Evolutionary conservation across 1,139 yeast species (phyloP).

Genomic region (Yamadazyma sp.): DNA sequence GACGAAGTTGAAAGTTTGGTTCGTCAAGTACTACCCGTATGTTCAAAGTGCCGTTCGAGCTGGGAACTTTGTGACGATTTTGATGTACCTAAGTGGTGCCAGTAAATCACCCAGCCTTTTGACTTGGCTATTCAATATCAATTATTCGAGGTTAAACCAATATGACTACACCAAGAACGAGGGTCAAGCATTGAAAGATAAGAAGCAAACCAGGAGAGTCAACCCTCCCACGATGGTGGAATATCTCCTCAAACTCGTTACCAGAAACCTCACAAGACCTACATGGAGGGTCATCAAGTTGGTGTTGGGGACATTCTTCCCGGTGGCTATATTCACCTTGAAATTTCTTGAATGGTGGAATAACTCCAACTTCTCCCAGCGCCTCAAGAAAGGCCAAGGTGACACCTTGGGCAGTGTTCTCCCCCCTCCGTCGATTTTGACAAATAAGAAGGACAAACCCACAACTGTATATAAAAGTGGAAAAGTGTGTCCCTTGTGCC

Average conservation of each 20-base stretch:
- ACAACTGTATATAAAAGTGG: conserved; percentile 30
- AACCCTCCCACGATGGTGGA: conserved; percentile 59
- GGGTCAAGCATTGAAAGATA: conserved; percentile 17
- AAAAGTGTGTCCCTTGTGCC: conserved; percentile 71
- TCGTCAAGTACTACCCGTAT: conserved; percentile 64
- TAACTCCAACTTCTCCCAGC: conserved; percentile 69
- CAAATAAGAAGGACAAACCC: conserved; percentile 12
- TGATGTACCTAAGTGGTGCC: conserved; percentile 68
- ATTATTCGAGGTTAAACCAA: conserved; percentile 67
- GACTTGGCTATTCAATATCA: conserved; percentile 62
- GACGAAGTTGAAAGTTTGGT: conserved; percentile 39
- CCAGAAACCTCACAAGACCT: conserved; percentile 38
- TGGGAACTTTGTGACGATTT: conserved; percentile 57
- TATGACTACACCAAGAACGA: conserved; percentile 61
- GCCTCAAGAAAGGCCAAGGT: conserved; percentile 55
- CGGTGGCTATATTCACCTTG: conserved; percentile 78
- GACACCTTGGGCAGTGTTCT: conserved; percentile 49
- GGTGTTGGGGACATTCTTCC: conserved; percentile 61
- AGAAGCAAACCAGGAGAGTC: conserved; percentile 27
- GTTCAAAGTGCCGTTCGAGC: conserved; percentile 49
- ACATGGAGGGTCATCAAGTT: conserved; percentile 38
- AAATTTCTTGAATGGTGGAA: conserved; percentile 97
- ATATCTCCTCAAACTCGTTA: conserved; percentile 30
- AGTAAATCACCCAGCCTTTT: conserved; percentile 64
- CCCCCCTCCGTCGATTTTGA: conserved; percentile 51